These are phyloP conservation scores for Lasiodiplodia theobromae DNA, from an alignment of 2,329 filamentous ascomycete species.

Conservation along the genomic window DNA sequence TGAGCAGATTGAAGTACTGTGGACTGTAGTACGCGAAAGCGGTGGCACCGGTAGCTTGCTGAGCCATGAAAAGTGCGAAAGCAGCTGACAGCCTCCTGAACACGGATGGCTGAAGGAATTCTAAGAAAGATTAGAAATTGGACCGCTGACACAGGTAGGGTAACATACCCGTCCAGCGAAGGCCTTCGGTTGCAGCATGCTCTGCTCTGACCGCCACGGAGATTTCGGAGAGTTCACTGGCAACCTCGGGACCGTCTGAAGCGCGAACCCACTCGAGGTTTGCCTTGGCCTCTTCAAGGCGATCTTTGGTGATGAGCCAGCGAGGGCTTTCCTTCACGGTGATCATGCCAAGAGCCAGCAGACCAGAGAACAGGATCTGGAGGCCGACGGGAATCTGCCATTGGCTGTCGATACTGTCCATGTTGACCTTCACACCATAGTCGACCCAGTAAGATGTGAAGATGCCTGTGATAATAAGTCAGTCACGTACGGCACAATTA, in stretches of 20 bases:
- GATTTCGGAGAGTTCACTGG: slow-evolving; percentile 60
- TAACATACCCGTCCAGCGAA: slow-evolving; percentile 41
- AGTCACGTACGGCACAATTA: not conserved
- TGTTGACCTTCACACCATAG: slow-evolving; percentile 52
- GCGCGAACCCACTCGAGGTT: slow-evolving; percentile 62
- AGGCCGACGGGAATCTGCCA: slow-evolving; percentile 64
- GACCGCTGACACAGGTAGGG: not conserved
- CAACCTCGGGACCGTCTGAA: slow-evolving; percentile 45
- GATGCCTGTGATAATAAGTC: slow-evolving; percentile 39
- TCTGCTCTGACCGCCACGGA: slow-evolving; percentile 56
- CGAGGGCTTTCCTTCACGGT: slow-evolving; percentile 59
- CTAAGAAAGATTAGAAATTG: slow-evolving; percentile 34
- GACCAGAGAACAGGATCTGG: slow-evolving; percentile 42
- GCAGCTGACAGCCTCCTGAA: slow-evolving; percentile 53
- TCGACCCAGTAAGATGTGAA: slow-evolving; percentile 63
- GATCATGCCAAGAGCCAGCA: slow-evolving; percentile 42
- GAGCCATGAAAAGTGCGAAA: slow-evolving; percentile 58
- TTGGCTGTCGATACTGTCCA: slow-evolving; percentile 48
- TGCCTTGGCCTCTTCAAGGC: slow-evolving; percentile 66
- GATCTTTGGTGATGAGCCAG: slow-evolving; percentile 70
- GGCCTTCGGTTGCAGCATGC: slow-evolving; percentile 52
- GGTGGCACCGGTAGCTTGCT: slow-evolving; percentile 62
- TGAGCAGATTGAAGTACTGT: slow-evolving; percentile 62
- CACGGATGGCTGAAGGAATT: slow-evolving; percentile 57
- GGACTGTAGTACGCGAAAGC: slow-evolving; percentile 63